Evolutionary conservation across 768 basidiomycete genomes (phyloP).

Genomic region (Gloeopeniophorella convolvens): DNA sequence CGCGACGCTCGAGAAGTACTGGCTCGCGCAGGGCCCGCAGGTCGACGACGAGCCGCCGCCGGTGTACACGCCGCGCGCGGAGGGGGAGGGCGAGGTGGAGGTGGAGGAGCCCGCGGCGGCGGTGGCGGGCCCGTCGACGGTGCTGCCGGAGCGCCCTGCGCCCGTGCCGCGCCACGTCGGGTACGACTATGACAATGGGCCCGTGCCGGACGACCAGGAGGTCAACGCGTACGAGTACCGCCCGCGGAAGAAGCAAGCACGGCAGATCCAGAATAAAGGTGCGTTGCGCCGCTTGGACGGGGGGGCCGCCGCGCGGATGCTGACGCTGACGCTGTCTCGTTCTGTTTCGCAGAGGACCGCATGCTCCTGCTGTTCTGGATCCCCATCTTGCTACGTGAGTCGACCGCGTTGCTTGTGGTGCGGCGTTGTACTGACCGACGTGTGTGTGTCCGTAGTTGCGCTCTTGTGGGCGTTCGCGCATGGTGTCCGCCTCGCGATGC

Average conservation of each 20-base stretch:
- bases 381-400: slow-evolving; percentile 74
- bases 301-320: not conserved
- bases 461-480: slow-evolving; percentile 30
- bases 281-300: slow-evolving; percentile 30
- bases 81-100: slow-evolving; percentile 23
- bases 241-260: slow-evolving; percentile 38
- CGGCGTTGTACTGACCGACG: not conserved
- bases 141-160: slow-evolving; percentile 30
- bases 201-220: slow-evolving; percentile 53
- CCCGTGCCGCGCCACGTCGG: slow-evolving; percentile 31
- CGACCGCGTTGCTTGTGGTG: not conserved
- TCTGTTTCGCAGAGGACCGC: slow-evolving; percentile 53
- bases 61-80: slow-evolving; percentile 57
- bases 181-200: slow-evolving; percentile 37
- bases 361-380: slow-evolving; percentile 87
- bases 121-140: slow-evolving; percentile 10
- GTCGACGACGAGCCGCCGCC: slow-evolving; percentile 58
- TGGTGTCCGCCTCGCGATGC: slow-evolving; percentile 19
- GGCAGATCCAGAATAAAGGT: slow-evolving; percentile 64
- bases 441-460: slow-evolving; percentile 23
- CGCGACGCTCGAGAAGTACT: slow-evolving; percentile 72
- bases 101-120: not conserved
- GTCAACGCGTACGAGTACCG: slow-evolving; percentile 63
- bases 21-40: slow-evolving; percentile 43
- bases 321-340: not conserved